Percentiles rank a stretch among this genome's conserved stretches.
Evolutionary conservation across 805 yeast genomes (phyloP).

Genomic region (Candida silvatica): DNA sequence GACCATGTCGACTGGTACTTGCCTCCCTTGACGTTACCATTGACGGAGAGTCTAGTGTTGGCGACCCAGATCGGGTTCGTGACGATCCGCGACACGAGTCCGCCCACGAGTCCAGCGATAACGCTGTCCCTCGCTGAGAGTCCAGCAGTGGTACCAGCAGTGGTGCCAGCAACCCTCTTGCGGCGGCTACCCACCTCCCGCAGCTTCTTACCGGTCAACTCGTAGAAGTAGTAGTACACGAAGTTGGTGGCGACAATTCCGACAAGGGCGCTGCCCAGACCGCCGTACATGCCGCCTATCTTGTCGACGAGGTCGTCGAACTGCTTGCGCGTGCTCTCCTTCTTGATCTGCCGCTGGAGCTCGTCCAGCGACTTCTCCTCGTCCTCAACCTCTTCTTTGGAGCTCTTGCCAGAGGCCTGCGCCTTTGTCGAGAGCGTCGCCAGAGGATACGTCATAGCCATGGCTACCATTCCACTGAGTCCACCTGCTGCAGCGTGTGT

Average conservation of each 20-base stretch:
- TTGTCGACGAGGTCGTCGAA: constrained; percentile 44
- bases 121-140: constrained; percentile 61
- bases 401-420: no score
- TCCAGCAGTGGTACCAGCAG: constrained; percentile 20
- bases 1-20: constrained; percentile 32
- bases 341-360: background rate
- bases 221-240: constrained; percentile 86
- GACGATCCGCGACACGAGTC: constrained; percentile 70
- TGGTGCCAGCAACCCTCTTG: no score
- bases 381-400: constrained; percentile 23
- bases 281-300: constrained; percentile 64
- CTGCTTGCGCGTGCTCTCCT: constrained; percentile 32
- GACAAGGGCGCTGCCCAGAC: constrained; percentile 77
- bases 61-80: constrained; percentile 96
- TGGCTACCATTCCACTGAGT: constrained; percentile 82
- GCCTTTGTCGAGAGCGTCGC: constrained; percentile 83
- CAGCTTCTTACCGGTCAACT: constrained; percentile 36
- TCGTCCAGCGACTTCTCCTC: constrained; percentile 3
- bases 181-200: no score
- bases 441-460: constrained; percentile 84
- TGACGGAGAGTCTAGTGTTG: constrained; percentile 79
- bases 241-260: constrained; percentile 85
- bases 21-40: constrained; percentile 31
- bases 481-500: constrained; percentile 96
- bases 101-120: constrained; percentile 77